Base-by-base conservation (phyloP, 2,329 filamentous ascomycete species). In the Hymenoscyphus albidus region DNA sequence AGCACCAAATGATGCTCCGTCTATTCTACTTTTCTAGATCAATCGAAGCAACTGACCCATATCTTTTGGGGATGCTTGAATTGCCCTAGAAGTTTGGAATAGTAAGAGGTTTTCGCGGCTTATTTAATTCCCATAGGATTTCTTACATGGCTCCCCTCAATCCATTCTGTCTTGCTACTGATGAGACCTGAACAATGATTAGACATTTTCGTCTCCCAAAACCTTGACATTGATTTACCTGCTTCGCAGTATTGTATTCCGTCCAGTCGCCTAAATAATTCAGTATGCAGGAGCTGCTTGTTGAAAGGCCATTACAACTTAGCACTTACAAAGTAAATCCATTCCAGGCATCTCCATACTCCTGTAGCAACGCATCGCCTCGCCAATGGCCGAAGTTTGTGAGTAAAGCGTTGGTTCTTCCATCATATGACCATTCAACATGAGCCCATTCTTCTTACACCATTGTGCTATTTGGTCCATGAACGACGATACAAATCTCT, bases 211-310 rank as follows among this genome's bases (percentile, higher is more conserved):
- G 12, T 22, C 18, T 48, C 16, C 22, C 1, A 27, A 27, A 18
- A 10, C 5, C 35, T 35, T 35, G 3, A 22, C 18, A 22, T 51
- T 9, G n/a, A 51, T 72, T 74, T 12, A 70, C 68, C 58, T 76
- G 75, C 62, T 76, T 76, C 1, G 70, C 75, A 0, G 74, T 76
- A 54, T 74, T 76, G 62, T 72, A 76, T 59, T 76, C 74, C n/a
- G 71, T 66, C 62, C 67, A 65, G 63, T 76, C 74, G 39, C 44
- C 44, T 51, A n/a, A n/a, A 48, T 3, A 51, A 12, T 27, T 4
- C 10, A 51, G 13, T 22, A 27, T 9, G 13, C 5, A 51, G n/a
- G 3, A 3, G 6, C 10, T 22, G 16, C n/a, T 18, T 9, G n/a
- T 51, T 18, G n/a, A 51, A 18, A 51, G 4, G 12, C 18, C 18